Base-by-base conservation (phyloP, 805 yeast species). In the Trichomonascus vanleenenianus region DNA sequence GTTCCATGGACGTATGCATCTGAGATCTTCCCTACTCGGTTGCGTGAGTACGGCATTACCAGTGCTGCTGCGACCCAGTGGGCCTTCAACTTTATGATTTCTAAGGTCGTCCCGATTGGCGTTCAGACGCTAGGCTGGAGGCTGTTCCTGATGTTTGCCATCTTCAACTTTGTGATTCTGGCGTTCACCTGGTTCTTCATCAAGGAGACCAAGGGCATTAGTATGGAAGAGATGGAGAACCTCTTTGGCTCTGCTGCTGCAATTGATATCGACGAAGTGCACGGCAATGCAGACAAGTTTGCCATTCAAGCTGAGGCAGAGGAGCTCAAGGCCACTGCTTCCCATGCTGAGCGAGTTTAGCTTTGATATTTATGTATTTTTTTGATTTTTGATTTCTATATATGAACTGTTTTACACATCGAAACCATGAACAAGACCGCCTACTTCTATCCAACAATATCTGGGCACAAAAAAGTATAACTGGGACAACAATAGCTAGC, bases 151-250 rank as follows among this genome's bases (percentile, higher is more conserved):
- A 66, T 78, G 34, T 78, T 70, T 54, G 63, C 73, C 31, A 56
- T 79, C 62, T 71, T 81, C 67, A 50, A 50, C 43, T 46, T 20
- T 30, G 32, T 45, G n/a, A 43, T 43, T 16, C 22, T 40, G 15
- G 46, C 48, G n/a, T 84, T 79, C 62, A 81, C 83, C 43, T 76
- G 74, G 71, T 78, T 83, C 71, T 72, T 74, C 54, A 76, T 84
- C 52, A 76, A 78, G 57, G 87, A 82, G 66, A 84, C 94, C 46
- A 78, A 75, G 66, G 91, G 91, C 49, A 72, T 84, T 58, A 72
- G 84, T 38, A 74, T 84, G 63, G 93, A 84, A 66, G 87, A 83
- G 67, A 85, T 84, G 55, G 86, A 83, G 61, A 78, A 74, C 57
- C 68, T 79, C 69, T 71, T 67, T 54, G 61, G 46, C 7, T 40